Percentiles rank a stretch among this genome's conserved stretches.
These are phyloP conservation scores for Termitomyces sp. DNA, from an alignment of 768 basidiomycete species.

Conservation along the genomic window DNA sequence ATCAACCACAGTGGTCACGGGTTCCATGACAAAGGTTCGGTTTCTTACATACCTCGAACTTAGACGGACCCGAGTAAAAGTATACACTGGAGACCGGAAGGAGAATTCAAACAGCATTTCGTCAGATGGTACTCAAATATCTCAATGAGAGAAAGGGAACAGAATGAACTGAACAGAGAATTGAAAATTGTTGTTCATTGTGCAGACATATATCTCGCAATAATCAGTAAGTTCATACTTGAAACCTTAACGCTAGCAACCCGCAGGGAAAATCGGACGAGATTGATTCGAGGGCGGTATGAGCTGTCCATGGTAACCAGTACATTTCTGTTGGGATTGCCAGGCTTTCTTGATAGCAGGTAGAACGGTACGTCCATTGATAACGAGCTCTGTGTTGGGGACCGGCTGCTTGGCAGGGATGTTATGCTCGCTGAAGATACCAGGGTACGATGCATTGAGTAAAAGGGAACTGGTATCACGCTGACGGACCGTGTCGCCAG, in stretches of 20 bases:
- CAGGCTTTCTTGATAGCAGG: conserved; percentile 6
- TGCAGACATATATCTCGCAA: too few species aligned
- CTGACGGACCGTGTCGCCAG: conserved; percentile 32
- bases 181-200: too few species aligned
- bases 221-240: too few species aligned
- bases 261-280: background rate
- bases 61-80: too few species aligned
- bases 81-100: too few species aligned
- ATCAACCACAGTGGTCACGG: too few species aligned
- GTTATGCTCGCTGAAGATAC: conserved; percentile 18
- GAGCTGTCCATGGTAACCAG: background rate
- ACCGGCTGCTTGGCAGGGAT: conserved; percentile 10
- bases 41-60: too few species aligned
- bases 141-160: too few species aligned
- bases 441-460: conserved; percentile 17
- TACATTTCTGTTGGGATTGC: background rate
- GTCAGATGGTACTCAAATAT: too few species aligned
- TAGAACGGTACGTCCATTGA: conserved; percentile 20
- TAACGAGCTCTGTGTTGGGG: conserved; percentile 20
- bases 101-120: too few species aligned
- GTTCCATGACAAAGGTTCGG: too few species aligned
- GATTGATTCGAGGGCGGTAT: background rate
- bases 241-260: background rate
- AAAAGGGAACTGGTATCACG: background rate
- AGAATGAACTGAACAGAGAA: too few species aligned